Conservation (phyloP, 306 rosid genomes). For the Corylus americana region DNA sequence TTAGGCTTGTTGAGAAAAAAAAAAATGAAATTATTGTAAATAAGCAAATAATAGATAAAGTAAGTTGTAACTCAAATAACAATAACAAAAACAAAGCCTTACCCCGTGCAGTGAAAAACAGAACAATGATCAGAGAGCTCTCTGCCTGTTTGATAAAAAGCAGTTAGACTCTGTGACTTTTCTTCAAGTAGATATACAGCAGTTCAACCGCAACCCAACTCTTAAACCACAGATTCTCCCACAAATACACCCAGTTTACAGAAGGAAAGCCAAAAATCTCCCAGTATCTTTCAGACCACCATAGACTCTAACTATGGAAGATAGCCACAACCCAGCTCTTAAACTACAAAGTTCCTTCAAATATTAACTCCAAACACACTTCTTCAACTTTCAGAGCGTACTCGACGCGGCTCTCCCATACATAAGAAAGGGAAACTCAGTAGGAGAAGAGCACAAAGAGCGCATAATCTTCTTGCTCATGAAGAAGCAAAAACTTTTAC, state of each 20-base stretch:
- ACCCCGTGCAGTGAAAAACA: conserved; percentile 25
- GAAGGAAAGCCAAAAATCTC: neutral
- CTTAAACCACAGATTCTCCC: neutral
- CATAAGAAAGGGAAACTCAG: neutral
- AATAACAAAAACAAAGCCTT: conserved; percentile 17
- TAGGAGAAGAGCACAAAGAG: neutral
- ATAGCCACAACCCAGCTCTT: conserved; percentile 13
- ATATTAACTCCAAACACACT: conserved; percentile 3
- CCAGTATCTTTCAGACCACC: neutral
- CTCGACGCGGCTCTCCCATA: conserved; percentile 6
- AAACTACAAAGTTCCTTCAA: conserved; percentile 8
- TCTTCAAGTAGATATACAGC: neutral
- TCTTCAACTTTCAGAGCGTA: conserved; percentile 13
- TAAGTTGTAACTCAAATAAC: neutral
- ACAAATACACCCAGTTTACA: neutral
- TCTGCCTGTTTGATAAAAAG: conserved; percentile 17
- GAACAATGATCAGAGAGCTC: conserved; percentile 22
- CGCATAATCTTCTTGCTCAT: neutral
- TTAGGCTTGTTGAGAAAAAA: neutral
- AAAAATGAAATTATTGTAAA: neutral
- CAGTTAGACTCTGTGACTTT: neutral
- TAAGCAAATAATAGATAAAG: neutral
- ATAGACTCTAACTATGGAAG: neutral
- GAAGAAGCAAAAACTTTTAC: neutral
- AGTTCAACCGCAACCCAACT: neutral